A percentile compares a stretch with the other conserved stretches of the same genome.
These are phyloP conservation scores for Zalaria obscura DNA, from an alignment of 2,329 filamentous ascomycete genomes.

Conservation along the genomic window DNA sequence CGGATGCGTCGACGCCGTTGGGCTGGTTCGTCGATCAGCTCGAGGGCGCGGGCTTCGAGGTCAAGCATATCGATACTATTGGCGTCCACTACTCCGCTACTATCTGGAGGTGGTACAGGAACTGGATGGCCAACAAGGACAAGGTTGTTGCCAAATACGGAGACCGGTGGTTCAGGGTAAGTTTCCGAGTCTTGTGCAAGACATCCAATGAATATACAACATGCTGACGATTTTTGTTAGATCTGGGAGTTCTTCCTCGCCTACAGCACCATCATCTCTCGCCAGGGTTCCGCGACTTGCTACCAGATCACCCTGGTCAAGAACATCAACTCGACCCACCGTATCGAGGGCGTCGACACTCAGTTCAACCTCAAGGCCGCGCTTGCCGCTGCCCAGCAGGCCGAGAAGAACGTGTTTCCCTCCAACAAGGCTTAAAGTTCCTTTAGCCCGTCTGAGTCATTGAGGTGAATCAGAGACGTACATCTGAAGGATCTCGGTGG, in stretches of 20 bases:
- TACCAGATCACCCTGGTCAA: slow-evolving; percentile 79
- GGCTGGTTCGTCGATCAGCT: slow-evolving; percentile 75
- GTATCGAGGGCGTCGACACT: slow-evolving; percentile 55
- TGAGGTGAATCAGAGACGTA: too few species aligned
- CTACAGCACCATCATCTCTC: slow-evolving; percentile 68
- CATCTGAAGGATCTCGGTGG: too few species aligned
- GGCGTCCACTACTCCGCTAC: slow-evolving; percentile 96
- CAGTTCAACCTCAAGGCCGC: slow-evolving; percentile 59
- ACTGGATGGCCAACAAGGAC: slow-evolving; percentile 89
- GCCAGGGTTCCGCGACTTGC: slow-evolving; percentile 73
- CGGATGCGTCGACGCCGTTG: slow-evolving; percentile 86
- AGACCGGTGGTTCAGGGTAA: slow-evolving; percentile 83
- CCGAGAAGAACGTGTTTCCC: slow-evolving; percentile 17
- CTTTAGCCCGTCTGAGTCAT: too few species aligned
- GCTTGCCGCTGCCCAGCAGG: slow-evolving; percentile 34
- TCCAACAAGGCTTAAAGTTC: slow-evolving; percentile 11
- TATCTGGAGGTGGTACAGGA: slow-evolving; percentile 95
- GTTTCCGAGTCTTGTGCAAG: slow-evolving; percentile 24
- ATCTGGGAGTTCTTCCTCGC: slow-evolving; percentile 91
- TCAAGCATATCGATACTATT: slow-evolving; percentile 85
- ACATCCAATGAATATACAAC: too few species aligned
- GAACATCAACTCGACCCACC: slow-evolving; percentile 79
- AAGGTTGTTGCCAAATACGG: slow-evolving; percentile 94
- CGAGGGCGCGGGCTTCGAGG: slow-evolving; percentile 76
- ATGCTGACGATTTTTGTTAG: slow-evolving; percentile 22